These are phyloP conservation scores for Pseudofabraea citricarpa DNA, from an alignment of 2,329 filamentous ascomycete species.

Conservation along the genomic window DNA sequence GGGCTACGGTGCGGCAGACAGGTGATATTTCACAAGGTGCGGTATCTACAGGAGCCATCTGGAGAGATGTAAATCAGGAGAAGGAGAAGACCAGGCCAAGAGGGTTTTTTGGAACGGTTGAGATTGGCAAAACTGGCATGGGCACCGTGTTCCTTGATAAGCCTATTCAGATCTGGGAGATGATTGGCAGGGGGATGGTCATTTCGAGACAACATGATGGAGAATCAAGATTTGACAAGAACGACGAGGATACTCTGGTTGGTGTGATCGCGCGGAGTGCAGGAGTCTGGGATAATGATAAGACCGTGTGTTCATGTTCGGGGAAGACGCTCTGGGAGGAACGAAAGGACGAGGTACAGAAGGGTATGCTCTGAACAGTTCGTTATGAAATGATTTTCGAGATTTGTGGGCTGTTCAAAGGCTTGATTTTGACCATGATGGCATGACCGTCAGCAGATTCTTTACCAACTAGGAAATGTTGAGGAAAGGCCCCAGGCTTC, in stretches of 20 bases:
- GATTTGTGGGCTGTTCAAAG: background rate
- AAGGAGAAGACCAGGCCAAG: conserved; percentile 37
- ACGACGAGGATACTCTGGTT: conserved; percentile 81
- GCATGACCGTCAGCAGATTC: conserved; percentile 8
- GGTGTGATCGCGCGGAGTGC: conserved; percentile 94
- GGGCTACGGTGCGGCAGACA: conserved; percentile 77
- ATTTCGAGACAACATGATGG: conserved; percentile 63
- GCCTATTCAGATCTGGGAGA: conserved; percentile 86
- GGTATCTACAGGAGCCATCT: conserved; percentile 78
- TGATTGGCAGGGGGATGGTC: conserved; percentile 90
- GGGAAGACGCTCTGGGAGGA: conserved; percentile 99
- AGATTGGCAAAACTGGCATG: conserved; percentile 69
- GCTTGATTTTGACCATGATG: conserved; percentile 4
- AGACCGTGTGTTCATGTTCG: conserved; percentile 95
- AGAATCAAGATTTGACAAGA: conserved; percentile 55
- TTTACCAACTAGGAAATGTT: conserved; percentile 9
- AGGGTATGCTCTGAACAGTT: conserved; percentile 76
- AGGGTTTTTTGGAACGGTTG: conserved; percentile 68
- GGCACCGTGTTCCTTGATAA: conserved; percentile 79
- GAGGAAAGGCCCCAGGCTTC: conserved; percentile 10
- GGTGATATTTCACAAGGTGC: conserved; percentile 84
- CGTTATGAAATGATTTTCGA: conserved; percentile 1
- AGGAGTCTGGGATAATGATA: conserved; percentile 98
- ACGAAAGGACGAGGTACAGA: conserved; percentile 79
- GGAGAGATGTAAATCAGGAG: conserved; percentile 45